Percentiles rank a stretch among this genome's conserved stretches.
These are phyloP conservation scores for Penicillium expansum DNA, from an alignment of 2,329 filamentous ascomycete genomes.

Conservation along the genomic window DNA sequence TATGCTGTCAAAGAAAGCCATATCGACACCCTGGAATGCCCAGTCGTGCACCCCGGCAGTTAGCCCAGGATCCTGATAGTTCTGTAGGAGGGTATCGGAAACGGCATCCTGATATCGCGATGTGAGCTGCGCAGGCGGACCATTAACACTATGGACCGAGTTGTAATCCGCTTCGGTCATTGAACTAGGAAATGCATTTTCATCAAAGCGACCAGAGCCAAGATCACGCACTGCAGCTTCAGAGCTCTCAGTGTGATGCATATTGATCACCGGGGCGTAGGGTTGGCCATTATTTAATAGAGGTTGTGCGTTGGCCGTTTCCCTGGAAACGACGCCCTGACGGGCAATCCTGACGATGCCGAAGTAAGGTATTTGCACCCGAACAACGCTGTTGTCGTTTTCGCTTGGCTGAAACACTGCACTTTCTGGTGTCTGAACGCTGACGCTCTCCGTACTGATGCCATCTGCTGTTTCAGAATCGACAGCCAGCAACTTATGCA, in stretches of 20 bases:
- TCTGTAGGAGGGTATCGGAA: neutral
- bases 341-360: constrained; percentile 41
- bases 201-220: neutral
- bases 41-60: constrained; percentile 9
- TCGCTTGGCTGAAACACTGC: neutral
- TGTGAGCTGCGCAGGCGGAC: neutral
- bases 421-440: neutral
- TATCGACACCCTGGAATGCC: constrained; percentile 14
- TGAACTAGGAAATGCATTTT: neutral
- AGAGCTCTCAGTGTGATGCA: neutral
- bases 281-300: neutral
- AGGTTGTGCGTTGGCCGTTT: neutral
- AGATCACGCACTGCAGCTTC: neutral
- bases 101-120: neutral
- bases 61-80: constrained; percentile 43
- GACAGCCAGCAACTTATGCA: constrained; percentile 20
- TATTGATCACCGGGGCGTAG: neutral
- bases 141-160: neutral
- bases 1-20: constrained; percentile 15
- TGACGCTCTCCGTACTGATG: neutral
- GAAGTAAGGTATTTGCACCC: constrained; percentile 46
- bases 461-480: constrained; percentile 16
- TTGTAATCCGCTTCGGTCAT: neutral
- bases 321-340: constrained; percentile 11
- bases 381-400: constrained; percentile 19